Evolutionary conservation across 2,329 filamentous ascomycete genomes (phyloP).

Genomic region (Fusarium metavorans): DNA sequence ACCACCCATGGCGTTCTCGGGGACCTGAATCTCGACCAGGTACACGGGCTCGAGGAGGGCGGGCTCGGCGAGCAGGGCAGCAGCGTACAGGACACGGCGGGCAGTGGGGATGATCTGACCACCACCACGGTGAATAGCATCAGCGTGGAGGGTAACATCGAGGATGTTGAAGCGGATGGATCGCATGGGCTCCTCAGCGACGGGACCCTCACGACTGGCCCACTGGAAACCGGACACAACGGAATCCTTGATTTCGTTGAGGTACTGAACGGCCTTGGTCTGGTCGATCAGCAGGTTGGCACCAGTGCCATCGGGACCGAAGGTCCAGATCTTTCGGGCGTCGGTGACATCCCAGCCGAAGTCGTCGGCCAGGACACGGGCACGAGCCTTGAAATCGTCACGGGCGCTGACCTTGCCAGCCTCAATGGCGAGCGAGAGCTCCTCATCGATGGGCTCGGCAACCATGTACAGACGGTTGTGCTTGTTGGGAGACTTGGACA

Average conservation of each 20-base stretch:
- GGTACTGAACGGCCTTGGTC: constrained; percentile 99
- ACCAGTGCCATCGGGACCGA: constrained; percentile 97
- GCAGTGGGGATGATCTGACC: constrained; percentile 98
- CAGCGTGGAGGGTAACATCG: constrained; percentile 99
- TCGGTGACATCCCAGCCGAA: constrained; percentile 99
- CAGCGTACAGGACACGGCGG: constrained; percentile 96
- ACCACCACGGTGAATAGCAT: constrained; percentile 99
- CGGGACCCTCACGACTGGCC: constrained; percentile 96
- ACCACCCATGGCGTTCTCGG: constrained; percentile 98
- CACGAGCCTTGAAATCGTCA: constrained; percentile 99
- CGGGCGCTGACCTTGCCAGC: constrained; percentile 89
- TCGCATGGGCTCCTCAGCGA: constrained; percentile 99
- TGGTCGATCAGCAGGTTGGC: constrained; percentile 99
- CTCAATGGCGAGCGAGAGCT: constrained; percentile 92
- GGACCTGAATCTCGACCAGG: constrained; percentile 99
- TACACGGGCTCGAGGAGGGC: constrained; percentile 97
- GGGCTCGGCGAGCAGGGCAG: constrained; percentile 90
- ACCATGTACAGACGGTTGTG: constrained; percentile 99
- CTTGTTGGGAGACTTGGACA: constrained; percentile 99
- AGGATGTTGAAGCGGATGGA: constrained; percentile 98
- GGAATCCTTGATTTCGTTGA: constrained; percentile 99
- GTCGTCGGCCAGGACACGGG: constrained; percentile 95
- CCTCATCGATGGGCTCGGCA: constrained; percentile 91
- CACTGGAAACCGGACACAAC: constrained; percentile 99
- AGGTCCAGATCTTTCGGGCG: constrained; percentile 99